These are phyloP conservation scores for Penicillium argentinense DNA, from an alignment of 495 filamentous ascomycete genomes.

Conservation along the genomic window DNA sequence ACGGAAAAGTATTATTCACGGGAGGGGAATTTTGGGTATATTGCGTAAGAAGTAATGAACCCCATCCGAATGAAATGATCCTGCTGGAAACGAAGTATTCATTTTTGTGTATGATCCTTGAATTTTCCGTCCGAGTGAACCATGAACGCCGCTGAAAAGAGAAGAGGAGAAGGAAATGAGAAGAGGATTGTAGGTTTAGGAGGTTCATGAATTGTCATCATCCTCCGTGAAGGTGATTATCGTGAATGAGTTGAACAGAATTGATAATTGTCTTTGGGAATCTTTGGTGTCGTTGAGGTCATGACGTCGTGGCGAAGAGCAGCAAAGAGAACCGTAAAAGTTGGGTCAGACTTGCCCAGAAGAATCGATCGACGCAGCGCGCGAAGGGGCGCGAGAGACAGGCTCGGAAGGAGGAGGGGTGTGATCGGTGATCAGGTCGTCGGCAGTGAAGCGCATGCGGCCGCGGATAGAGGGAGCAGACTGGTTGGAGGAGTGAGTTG, in stretches of 20 bases:
- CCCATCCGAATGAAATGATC: constrained; percentile 15
- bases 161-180: background rate
- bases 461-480: constrained; percentile 12
- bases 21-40: constrained; percentile 20
- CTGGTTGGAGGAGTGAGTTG: constrained; percentile 34
- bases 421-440: constrained; percentile 22
- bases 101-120: constrained; percentile 6
- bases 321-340: background rate
- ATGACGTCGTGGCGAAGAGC: constrained; percentile 22
- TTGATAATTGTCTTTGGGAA: constrained; percentile 1
- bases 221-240: constrained; percentile 10
- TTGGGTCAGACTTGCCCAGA: constrained; percentile 15
- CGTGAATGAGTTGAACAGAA: constrained; percentile 7
- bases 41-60: constrained; percentile 17
- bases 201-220: constrained; percentile 2
- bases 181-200: background rate
- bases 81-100: constrained; percentile 6
- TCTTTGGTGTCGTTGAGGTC: constrained; percentile 26
- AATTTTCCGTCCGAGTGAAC: background rate
- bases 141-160: constrained; percentile 10
- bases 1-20: constrained; percentile 3
- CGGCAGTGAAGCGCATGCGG: constrained; percentile 25
- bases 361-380: constrained; percentile 21
- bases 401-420: constrained; percentile 21
- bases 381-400: constrained; percentile 20